Percentiles rank a stretch among this genome's conserved stretches.
Evolutionary conservation across 805 yeast species (phyloP).

Genomic region (Cyberlindnera petersonii): DNA sequence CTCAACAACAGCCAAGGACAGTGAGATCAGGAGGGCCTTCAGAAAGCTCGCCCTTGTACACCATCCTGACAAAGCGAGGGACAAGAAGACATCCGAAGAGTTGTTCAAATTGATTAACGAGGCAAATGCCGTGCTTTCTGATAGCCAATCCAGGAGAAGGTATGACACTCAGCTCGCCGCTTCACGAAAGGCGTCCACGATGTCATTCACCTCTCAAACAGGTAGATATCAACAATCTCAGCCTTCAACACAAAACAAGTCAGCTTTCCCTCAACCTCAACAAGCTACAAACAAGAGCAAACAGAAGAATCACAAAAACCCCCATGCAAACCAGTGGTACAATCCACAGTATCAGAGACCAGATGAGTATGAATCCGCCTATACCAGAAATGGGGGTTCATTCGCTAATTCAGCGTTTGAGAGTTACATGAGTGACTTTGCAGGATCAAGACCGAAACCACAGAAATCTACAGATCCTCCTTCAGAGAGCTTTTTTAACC

Average conservation of each 20-base stretch:
- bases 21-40: conserved; percentile 36
- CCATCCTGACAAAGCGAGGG: conserved; percentile 44
- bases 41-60: conserved; percentile 35
- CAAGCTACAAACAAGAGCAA: too few relatives aligned
- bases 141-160: conserved; percentile 25
- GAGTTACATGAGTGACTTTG: background rate
- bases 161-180: conserved; percentile 26
- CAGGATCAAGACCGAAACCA: conserved; percentile 6
- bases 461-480: conserved; percentile 1
- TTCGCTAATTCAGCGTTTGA: background rate
- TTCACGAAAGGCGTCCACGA: too few relatives aligned
- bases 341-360: background rate
- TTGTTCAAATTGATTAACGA: conserved; percentile 31
- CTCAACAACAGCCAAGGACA: conserved; percentile 15
- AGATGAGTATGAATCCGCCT: conserved; percentile 1
- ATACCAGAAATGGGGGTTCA: conserved; percentile 1
- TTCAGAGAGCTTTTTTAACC: too few relatives aligned
- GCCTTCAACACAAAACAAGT: too few relatives aligned
- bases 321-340: background rate
- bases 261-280: too few relatives aligned
- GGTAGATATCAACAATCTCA: too few relatives aligned
- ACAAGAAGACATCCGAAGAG: conserved; percentile 22
- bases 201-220: too few relatives aligned
- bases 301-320: too few relatives aligned
- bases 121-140: conserved; percentile 31